Evolutionary conservation across 2,329 filamentous ascomycete genomes (phyloP).

Genomic region (Xylariaceae sp.): DNA sequence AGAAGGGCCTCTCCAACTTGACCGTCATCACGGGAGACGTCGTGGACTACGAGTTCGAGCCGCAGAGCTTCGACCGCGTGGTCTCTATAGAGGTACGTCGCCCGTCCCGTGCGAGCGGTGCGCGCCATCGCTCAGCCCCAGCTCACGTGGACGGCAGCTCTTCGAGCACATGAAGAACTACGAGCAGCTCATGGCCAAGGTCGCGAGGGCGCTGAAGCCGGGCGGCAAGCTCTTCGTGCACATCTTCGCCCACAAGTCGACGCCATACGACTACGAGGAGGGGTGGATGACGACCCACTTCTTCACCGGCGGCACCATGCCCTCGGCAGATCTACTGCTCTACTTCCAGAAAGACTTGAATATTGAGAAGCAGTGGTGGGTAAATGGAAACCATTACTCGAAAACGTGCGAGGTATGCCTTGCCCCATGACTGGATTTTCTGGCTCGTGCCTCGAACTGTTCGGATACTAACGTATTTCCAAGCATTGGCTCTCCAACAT

Average conservation of each 20-base stretch:
- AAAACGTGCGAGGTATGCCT: slow-evolving; percentile 56
- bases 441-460: too few relatives aligned
- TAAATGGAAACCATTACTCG: slow-evolving; percentile 60
- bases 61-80: slow-evolving; percentile 53
- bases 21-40: slow-evolving; percentile 60
- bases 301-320: slow-evolving; percentile 69
- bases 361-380: slow-evolving; percentile 61
- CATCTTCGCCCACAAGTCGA: slow-evolving; percentile 56
- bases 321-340: slow-evolving; percentile 55
- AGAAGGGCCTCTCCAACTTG: slow-evolving; percentile 52
- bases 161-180: slow-evolving; percentile 78
- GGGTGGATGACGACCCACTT: slow-evolving; percentile 71
- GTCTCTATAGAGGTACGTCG: slow-evolving; percentile 50
- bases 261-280: slow-evolving; percentile 62
- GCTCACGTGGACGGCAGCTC: slow-evolving; percentile 33
- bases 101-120: too few relatives aligned
- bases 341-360: slow-evolving; percentile 59
- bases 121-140: too few relatives aligned
- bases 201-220: slow-evolving; percentile 50
- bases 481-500: slow-evolving; percentile 57
- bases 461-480: too few relatives aligned
- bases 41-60: slow-evolving; percentile 56
- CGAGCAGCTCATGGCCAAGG: slow-evolving; percentile 56
- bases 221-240: slow-evolving; percentile 63
- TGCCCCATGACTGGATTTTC: too few relatives aligned